These are phyloP conservation scores for Centella asiatica DNA, from an alignment of 129 eudicot genomes.

Conservation along the genomic window DNA sequence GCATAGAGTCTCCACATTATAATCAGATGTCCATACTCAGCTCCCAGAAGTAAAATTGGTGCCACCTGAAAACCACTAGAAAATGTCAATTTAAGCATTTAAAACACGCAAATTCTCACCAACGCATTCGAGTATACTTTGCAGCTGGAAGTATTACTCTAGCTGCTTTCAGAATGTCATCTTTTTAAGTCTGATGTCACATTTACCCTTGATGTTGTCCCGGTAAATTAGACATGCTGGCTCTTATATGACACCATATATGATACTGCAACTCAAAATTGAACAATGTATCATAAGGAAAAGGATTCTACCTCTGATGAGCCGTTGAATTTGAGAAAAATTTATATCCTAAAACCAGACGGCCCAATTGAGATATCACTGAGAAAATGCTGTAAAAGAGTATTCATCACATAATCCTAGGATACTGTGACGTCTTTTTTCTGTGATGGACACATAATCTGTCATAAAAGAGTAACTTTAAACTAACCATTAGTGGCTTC, in stretches of 20 bases:
- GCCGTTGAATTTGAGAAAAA: slow-evolving; percentile 64
- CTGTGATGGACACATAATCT: no score
- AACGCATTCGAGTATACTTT: slow-evolving; percentile 15
- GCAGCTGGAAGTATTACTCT: slow-evolving; percentile 68
- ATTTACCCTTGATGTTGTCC: slow-evolving; percentile 21
- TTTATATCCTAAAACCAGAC: slow-evolving; percentile 54
- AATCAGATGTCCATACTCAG: slow-evolving; percentile 80
- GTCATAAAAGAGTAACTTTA: no score
- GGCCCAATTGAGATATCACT: slow-evolving; percentile 63
- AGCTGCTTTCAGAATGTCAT: slow-evolving; percentile 51
- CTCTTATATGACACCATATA: slow-evolving; percentile 1
- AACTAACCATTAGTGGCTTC: no score
- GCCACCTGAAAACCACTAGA: slow-evolving; percentile 44
- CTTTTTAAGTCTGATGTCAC: slow-evolving; percentile 44
- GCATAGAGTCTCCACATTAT: slow-evolving; percentile 80
- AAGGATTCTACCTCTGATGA: slow-evolving; percentile 40
- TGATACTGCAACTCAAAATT: neutral
- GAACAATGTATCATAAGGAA: neutral
- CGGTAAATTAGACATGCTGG: slow-evolving; percentile 21
- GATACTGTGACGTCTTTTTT: no score
- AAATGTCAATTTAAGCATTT: neutral
- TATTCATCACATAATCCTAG: no score
- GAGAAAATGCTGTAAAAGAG: slow-evolving; percentile 66
- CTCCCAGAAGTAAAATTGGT: slow-evolving; percentile 65
- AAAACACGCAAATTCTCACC: neutral